Percentiles rank a stretch among this genome's conserved stretches.
These are phyloP conservation scores for Apiotrichum siamense DNA, from an alignment of 1,284 basidiomycete genomes.

Conservation along the genomic window DNA sequence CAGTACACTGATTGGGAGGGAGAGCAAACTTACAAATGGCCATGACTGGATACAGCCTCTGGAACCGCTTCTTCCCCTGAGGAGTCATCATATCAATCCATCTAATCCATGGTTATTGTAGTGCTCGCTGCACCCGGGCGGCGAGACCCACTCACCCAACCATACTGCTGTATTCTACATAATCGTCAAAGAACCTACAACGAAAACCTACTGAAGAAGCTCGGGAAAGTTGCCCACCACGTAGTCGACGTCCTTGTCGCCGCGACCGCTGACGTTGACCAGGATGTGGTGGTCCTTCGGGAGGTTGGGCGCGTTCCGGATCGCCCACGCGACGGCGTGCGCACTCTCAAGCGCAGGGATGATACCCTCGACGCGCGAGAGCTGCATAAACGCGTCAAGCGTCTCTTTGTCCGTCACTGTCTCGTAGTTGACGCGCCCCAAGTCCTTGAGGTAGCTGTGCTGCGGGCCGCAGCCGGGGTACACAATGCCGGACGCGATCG, in stretches of 20 bases:
- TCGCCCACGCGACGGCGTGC: constrained; percentile 89
- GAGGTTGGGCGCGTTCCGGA: constrained; percentile 76
- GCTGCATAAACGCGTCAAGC: constrained; percentile 81
- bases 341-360: constrained; percentile 94
- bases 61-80: too few relatives aligned
- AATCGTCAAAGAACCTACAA: not conserved
- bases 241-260: constrained; percentile 17
- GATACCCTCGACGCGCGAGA: constrained; percentile 91
- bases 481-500: constrained; percentile 60
- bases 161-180: not conserved
- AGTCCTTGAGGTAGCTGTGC: constrained; percentile 94
- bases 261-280: constrained; percentile 48
- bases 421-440: constrained; percentile 84
- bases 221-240: constrained; percentile 2
- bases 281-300: constrained; percentile 80
- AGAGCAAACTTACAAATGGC: too few relatives aligned
- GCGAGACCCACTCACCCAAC: too few relatives aligned
- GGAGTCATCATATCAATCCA: too few relatives aligned
- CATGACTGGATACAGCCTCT: too few relatives aligned
- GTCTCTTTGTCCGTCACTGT: constrained; percentile 91
- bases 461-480: constrained; percentile 77
- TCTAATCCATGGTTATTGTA: too few relatives aligned
- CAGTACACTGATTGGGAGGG: too few relatives aligned
- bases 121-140: too few relatives aligned
- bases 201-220: not conserved